These are phyloP conservation scores for Penicillium glabrum DNA, from an alignment of 2,329 filamentous ascomycete species.

Conservation along the genomic window DNA sequence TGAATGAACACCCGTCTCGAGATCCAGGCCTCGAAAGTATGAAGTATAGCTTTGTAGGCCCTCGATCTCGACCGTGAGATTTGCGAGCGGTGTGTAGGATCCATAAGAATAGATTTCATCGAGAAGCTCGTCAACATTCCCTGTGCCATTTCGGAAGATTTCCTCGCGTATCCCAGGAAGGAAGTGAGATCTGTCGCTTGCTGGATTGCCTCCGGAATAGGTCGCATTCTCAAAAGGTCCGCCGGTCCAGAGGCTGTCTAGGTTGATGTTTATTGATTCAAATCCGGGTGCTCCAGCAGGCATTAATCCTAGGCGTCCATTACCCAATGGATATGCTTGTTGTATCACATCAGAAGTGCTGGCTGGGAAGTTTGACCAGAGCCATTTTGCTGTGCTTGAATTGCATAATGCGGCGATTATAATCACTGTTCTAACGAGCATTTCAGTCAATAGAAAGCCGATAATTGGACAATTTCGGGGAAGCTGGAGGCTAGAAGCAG, in stretches of 20 bases:
- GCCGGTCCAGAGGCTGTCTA: constrained; percentile 28
- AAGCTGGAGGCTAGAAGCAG: not conserved
- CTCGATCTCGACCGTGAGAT: constrained; percentile 20
- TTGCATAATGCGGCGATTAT: not conserved
- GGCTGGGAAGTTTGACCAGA: constrained; percentile 7
- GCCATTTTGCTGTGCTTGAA: constrained; percentile 1
- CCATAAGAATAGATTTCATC: constrained; percentile 18
- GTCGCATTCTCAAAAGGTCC: constrained; percentile 23
- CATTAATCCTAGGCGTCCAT: constrained; percentile 5
- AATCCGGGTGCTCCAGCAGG: constrained; percentile 2
- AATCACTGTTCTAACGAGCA: not conserved
- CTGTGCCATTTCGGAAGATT: constrained; percentile 24
- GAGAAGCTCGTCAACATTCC: constrained; percentile 17
- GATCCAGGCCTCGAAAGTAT: constrained; percentile 18
- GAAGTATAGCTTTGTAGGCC: constrained; percentile 2
- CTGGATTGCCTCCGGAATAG: constrained; percentile 21
- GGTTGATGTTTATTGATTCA: constrained; percentile 20
- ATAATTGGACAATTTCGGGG: fast-evolving
- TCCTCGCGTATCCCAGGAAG: constrained; percentile 17
- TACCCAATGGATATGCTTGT: constrained; percentile 7
- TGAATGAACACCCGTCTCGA: constrained; percentile 10
- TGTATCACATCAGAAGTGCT: not conserved
- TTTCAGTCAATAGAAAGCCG: not conserved
- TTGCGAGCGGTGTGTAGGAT: constrained; percentile 22
- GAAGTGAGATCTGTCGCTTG: constrained; percentile 12